Evolutionary conservation across 257 asterid species (phyloP), one percentile per base, ranked within the genome.

Genomic region (Capsicum pubescens): DNA sequence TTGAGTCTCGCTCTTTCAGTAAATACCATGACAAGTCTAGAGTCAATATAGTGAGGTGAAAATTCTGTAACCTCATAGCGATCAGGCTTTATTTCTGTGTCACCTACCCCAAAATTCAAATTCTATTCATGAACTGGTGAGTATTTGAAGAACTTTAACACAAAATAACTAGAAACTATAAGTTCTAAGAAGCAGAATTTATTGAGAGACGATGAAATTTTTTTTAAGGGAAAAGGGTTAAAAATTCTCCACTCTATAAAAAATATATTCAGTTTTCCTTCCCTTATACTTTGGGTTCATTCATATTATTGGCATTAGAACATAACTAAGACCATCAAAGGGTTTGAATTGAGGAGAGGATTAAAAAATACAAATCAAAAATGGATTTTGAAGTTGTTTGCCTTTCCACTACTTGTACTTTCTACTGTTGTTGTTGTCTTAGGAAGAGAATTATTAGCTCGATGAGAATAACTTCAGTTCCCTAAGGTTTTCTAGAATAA

Each of bases 91-190:
- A 92, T 91, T 60, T 83, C 90, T 4, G 87, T 92, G 50, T 91
- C 98, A 5, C 95, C 98, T 16, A 92, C 95, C 3, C 91, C 94
- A 66, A 91, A 94, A 86, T 92, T 94, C 86, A 94, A 82, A 44
- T 68, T 91, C 97, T 91, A 39, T n/a, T 63, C 46, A 81, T 79
- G 44, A 58, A 19, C 68, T 76, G 63, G 59, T 76, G 50, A 21
- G 54, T 16, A 61, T 78, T 19, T 44, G 76, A 1, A 59, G 32
- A 61, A 61, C 54, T 19, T 69, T 61, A 74, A 19, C 9, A 58
- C 6, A n/a, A n/a, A 44, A 11, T 26, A 21, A 52, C 81, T 52
- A 52, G 48, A 48, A 76, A 76, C 48, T 21, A 26, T 13, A 48
- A 54, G 46, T 15, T 76, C 48, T 8, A 76, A 21, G 81, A 3